A percentile compares a stretch with the other conserved stretches of the same genome.
phyloP scores from a whole-genome alignment of 257 asterid genomes.

The Agastache rugosa region DNA sequence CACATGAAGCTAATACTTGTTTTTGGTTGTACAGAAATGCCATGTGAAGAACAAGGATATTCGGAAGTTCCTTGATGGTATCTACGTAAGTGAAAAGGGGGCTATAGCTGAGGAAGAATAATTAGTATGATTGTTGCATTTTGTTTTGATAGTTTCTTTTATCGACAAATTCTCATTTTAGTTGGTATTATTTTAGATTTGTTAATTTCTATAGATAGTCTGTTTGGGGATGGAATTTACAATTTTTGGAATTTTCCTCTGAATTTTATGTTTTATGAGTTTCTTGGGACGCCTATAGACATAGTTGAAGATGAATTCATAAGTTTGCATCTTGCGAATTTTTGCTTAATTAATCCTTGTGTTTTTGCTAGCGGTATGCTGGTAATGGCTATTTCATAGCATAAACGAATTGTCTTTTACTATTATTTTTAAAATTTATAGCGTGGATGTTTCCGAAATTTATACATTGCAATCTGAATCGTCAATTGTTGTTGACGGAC shows the following conservation, averaged over 20 bases:
- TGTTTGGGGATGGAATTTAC: neutral
- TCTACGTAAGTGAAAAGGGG: conserved; percentile 89
- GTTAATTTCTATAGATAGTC: neutral
- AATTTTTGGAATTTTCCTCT: neutral
- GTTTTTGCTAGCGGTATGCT: too few relatives aligned
- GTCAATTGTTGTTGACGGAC: too few relatives aligned
- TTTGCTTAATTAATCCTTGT: neutral
- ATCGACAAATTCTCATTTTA: neutral
- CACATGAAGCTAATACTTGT: neutral
- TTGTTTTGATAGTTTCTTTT: conserved; percentile 9
- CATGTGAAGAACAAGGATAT: conserved; percentile 96
- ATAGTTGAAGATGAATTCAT: conserved; percentile 16
- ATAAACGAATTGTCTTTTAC: too few relatives aligned
- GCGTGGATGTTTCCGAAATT: too few relatives aligned
- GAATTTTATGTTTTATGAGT: too few relatives aligned
- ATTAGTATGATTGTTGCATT: neutral
- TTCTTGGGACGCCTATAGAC: neutral
- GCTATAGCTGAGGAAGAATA: conserved; percentile 62
- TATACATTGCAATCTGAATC: too few relatives aligned
- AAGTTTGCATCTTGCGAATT: conserved; percentile 22
- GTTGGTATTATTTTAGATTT: neutral
- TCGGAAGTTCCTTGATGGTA: conserved; percentile 87
- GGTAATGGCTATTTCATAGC: too few relatives aligned
- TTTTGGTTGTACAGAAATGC: conserved; percentile 65
- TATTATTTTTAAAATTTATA: too few relatives aligned